These are phyloP conservation scores for Pseudogymnoascus sp. DNA, from an alignment of 2,329 filamentous ascomycete genomes.

Conservation along the genomic window DNA sequence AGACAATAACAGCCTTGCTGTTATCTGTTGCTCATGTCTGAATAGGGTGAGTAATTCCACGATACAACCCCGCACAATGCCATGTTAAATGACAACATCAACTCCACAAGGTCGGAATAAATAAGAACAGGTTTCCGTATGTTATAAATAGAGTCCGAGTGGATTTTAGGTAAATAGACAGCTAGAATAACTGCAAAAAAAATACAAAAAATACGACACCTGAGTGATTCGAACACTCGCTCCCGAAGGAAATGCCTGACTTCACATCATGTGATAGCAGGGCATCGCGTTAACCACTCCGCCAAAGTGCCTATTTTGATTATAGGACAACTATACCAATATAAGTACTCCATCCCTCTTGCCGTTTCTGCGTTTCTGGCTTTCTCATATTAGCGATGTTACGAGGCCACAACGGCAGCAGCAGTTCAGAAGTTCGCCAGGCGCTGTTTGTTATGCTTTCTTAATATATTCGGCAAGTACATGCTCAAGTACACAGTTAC, in stretches of 20 bases:
- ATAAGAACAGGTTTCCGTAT: too few relatives aligned
- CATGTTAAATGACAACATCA: neutral
- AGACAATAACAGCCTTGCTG: neutral
- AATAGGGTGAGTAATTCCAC: neutral
- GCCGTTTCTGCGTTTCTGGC: too few relatives aligned
- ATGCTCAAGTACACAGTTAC: too few relatives aligned
- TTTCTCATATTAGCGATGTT: neutral
- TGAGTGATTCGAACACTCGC: conserved; percentile 11
- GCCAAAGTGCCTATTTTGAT: conserved; percentile 11
- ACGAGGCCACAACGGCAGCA: too few relatives aligned
- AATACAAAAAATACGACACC: conserved; percentile 8
- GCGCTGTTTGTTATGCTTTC: neutral
- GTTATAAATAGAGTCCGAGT: too few relatives aligned
- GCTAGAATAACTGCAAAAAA: neutral
- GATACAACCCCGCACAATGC: neutral
- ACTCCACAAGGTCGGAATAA: neutral
- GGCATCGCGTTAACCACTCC: conserved; percentile 12
- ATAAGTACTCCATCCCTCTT: neutral
- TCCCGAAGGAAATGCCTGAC: conserved; percentile 11
- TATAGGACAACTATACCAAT: neutral
- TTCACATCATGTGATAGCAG: conserved; percentile 7
- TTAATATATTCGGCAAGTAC: too few relatives aligned
- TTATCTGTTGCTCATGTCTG: neutral
- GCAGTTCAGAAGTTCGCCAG: neutral
- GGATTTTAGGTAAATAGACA: too few relatives aligned